Conservation (phyloP, 2,329 filamentous ascomycete genomes). For the Trichoderma gracile region DNA sequence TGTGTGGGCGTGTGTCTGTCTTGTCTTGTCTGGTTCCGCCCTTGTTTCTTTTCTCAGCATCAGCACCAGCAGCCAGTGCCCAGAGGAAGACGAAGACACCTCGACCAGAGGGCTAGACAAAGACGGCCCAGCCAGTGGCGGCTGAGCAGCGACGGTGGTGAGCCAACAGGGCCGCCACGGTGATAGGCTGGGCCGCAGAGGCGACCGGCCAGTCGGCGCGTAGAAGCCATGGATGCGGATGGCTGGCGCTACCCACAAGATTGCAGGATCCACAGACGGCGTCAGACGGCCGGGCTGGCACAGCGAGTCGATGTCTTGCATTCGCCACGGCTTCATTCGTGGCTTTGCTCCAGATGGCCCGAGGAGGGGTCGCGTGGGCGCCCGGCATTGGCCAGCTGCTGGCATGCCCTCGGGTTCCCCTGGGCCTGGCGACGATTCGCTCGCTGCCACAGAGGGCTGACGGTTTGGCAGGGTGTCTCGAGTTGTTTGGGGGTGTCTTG, state of each 20-base stretch:
- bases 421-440: background rate
- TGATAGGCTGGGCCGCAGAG: constrained; percentile 39
- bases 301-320: constrained; percentile 49
- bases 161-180: constrained; percentile 25
- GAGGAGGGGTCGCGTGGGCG: constrained; percentile 36
- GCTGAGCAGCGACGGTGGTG: constrained; percentile 32
- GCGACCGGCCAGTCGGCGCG: constrained; percentile 41
- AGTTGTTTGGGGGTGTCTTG: no score
- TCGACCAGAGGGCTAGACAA: constrained; percentile 9
- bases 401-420: constrained; percentile 12
- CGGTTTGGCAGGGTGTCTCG: no score
- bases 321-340: constrained; percentile 28
- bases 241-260: constrained; percentile 42
- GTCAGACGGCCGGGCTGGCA: constrained; percentile 41
- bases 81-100: constrained; percentile 1
- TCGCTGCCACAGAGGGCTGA: no score
- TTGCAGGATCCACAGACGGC: constrained; percentile 40
- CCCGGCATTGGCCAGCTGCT: constrained; percentile 37
- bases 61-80: constrained; percentile 7
- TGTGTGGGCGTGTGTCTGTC: no score
- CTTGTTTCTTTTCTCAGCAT: no score
- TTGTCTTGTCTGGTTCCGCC: no score
- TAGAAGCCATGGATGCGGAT: constrained; percentile 38
- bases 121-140: constrained; percentile 28
- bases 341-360: constrained; percentile 35